Percentiles rank a stretch among this genome's conserved stretches.
Evolutionary conservation across 164 flowering plant genomes (phyloP).

Genomic region (Warburgia ugandensis): DNA sequence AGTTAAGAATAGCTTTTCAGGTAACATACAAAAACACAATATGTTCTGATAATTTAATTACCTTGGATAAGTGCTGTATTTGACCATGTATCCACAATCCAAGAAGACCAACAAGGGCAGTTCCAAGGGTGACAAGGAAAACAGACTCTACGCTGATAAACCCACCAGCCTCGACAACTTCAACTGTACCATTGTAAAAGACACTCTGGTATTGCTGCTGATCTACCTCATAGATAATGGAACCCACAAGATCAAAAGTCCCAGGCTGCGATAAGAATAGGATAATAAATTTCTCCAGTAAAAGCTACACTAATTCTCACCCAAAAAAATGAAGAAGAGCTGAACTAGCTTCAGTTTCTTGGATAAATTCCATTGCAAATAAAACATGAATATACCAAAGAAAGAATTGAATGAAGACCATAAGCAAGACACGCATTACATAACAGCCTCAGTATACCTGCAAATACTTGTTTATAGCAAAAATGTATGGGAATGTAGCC

Average conservation of each 20-base stretch:
- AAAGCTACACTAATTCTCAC: no score
- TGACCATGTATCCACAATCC: conserved; percentile 70
- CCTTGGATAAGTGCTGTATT: conserved; percentile 70
- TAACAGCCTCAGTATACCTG: conserved; percentile 47
- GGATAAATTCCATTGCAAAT: no score
- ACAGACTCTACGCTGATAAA: conserved; percentile 74
- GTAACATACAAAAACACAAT: not conserved
- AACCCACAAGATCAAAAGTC: conserved; percentile 86
- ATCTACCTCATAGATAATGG: conserved; percentile 81
- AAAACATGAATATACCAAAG: no score
- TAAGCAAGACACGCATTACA: not conserved
- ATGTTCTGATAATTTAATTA: conserved; percentile 10
- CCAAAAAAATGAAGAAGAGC: no score
- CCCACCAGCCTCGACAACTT: conserved; percentile 82
- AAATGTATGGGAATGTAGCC: conserved; percentile 76
- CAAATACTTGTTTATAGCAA: conserved; percentile 82
- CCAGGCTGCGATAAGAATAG: conserved; percentile 57
- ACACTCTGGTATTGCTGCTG: conserved; percentile 63
- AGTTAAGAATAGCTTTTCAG: not conserved
- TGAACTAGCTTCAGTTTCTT: no score
- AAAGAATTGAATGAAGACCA: not conserved
- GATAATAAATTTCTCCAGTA: not conserved
- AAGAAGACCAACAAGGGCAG: conserved; percentile 60
- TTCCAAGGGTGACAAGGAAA: conserved; percentile 66
- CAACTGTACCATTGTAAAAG: conserved; percentile 90